Conservation (phyloP, 768 basidiomycete genomes). For the Tubosaeta sp. region DNA sequence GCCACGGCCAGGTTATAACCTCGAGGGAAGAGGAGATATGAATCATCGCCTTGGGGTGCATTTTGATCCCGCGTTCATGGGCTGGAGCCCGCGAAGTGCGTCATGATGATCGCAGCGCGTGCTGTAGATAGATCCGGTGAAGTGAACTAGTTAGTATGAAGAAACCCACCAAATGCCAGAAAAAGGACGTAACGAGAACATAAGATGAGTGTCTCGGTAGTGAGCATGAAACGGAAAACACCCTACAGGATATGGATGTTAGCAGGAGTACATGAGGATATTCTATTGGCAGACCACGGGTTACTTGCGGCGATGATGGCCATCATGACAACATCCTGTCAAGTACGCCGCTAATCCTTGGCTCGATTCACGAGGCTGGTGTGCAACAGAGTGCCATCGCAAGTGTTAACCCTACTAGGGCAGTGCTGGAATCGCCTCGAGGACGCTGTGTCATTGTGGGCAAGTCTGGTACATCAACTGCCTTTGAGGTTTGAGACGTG, state of each 20-base stretch:
- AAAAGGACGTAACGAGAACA: not conserved
- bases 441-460: too few species aligned
- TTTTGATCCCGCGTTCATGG: not conserved
- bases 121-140: not conserved
- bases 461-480: too few species aligned
- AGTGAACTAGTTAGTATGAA: not conserved
- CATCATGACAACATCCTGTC: not conserved
- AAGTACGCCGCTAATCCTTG: not conserved
- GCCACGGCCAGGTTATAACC: slow-evolving; percentile 11
- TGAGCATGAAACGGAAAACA: not conserved
- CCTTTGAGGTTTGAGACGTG: too few species aligned
- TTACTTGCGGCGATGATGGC: not conserved
- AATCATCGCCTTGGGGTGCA: slow-evolving; percentile 16
- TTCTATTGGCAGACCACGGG: not conserved
- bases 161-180: not conserved
- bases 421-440: not conserved
- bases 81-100: not conserved
- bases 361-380: not conserved
- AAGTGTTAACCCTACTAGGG: not conserved
- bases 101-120: not conserved
- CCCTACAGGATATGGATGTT: not conserved
- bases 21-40: slow-evolving; percentile 1
- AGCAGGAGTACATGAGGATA: too few species aligned
- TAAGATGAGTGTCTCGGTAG: not conserved
- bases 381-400: not conserved